Percentiles rank a stretch among this genome's conserved stretches.
Conservation (phyloP, 768 basidiomycete genomes). For the Ramaria rubella region DNA sequence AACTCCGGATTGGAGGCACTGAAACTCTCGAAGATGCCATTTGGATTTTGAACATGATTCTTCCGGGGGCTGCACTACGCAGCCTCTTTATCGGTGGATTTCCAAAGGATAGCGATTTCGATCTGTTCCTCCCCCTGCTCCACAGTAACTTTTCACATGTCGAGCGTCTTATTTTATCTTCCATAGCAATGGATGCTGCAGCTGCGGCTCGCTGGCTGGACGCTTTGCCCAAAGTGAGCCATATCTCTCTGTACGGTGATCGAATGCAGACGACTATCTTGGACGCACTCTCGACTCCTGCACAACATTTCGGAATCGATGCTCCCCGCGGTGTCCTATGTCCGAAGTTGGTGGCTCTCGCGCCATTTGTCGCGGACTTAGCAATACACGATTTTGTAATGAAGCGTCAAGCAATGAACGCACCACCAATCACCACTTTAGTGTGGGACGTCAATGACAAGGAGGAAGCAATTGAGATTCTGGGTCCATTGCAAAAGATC, state of each 20-base stretch:
- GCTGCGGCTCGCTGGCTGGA: background rate
- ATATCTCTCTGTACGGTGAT: background rate
- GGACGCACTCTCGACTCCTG: background rate
- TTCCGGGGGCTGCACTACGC: background rate
- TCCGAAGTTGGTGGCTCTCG: background rate
- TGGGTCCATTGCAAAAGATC: background rate
- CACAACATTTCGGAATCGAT: background rate
- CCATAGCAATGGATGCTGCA: background rate
- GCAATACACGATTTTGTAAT: background rate
- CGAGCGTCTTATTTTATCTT: background rate
- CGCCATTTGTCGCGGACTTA: background rate
- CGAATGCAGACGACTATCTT: background rate
- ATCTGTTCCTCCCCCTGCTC: background rate
- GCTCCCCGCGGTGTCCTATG: too few species aligned
- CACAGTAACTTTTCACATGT: background rate
- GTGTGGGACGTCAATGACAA: background rate
- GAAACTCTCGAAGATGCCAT: background rate
- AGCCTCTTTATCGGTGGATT: background rate
- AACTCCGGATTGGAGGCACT: background rate
- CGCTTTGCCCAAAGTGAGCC: background rate
- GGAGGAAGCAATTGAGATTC: too few species aligned
- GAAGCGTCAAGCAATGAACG: background rate
- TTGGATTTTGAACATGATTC: background rate
- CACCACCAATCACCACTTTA: background rate
- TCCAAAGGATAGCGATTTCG: background rate